A percentile compares a stretch with the other conserved stretches of the same genome.
phyloP scores from a whole-genome alignment of 768 basidiomycete species.

The Kwoniella bestiolae region DNA sequence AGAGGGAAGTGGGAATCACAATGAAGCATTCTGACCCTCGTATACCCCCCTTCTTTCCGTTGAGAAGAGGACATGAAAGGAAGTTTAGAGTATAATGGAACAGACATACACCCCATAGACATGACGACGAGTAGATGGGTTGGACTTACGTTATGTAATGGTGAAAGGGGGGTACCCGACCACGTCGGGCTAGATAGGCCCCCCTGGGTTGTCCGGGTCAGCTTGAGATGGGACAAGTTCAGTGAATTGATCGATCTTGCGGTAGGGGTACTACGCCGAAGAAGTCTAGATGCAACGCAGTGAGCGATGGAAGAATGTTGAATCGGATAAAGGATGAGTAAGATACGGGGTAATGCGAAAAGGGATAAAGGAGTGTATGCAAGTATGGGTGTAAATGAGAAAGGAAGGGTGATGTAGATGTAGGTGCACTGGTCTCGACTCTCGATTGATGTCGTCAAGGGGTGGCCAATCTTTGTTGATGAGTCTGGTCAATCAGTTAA shows the following conservation, averaged over 20 bases:
- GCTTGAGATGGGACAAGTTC: no score
- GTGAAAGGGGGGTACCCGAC: constrained; percentile 7
- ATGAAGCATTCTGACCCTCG: not conserved
- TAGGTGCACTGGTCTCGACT: not conserved
- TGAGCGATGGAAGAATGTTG: no score
- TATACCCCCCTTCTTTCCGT: not conserved
- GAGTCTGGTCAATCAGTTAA: no score
- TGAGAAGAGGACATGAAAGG: constrained; percentile 3
- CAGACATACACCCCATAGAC: not conserved
- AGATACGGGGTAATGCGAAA: not conserved
- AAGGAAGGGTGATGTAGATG: not conserved
- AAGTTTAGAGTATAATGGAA: constrained; percentile 13
- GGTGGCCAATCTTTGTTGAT: constrained; percentile 7
- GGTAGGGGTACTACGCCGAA: no score
- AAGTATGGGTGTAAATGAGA: not conserved
- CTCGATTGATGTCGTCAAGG: not conserved
- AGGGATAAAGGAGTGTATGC: not conserved
- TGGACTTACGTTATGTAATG: not conserved
- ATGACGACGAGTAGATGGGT: not conserved
- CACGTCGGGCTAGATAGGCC: constrained; percentile 4
- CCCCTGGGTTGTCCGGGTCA: not conserved
- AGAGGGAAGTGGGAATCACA: not conserved
- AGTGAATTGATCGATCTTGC: no score
- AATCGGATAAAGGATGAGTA: no score
- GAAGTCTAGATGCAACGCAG: no score